Evolutionary conservation across 2,329 filamentous ascomycete genomes (phyloP), one percentile per base, ranked within the genome.

Genomic region (Colletotrichum sp.): DNA sequence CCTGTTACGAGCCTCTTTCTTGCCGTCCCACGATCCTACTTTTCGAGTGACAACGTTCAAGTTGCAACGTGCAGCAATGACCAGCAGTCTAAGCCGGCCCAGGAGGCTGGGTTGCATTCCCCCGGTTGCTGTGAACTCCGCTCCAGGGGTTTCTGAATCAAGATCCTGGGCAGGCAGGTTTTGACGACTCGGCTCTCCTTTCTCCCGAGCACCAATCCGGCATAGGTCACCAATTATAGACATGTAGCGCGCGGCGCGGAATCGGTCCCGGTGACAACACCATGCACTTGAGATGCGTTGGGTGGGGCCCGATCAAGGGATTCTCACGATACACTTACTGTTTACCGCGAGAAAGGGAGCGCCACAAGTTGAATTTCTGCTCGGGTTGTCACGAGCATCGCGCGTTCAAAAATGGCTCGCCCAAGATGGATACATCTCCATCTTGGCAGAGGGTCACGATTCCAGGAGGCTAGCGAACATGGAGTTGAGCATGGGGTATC

Each of bases 161-260:
- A 59, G 6, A 69, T 49, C 52, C 55, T 36, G 26, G 64, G n/a
- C 34, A 15, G 70, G 63, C 70, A 72, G 52, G 64, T 72, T 24
- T 72, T 72, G 21, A 62, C 70, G 64, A 62, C 52, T 72, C 70
- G 36, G 64, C 26, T 72, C 63, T 28, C 52, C 36, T 60, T 52
- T n/a, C 26, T 34, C 26, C 36, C 70, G 55, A 55, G 30, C n/a
- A 52, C 21, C 32, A 59, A 34, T 36, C 55, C 64, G 52, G 71
- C 64, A 72, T 62, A 68, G 26, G 21, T 28, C 28, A 34, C 71
- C 64, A 72, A 62, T 63, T 62, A 62, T 63, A 60, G 55, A 69
- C 28, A 15, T 8, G 63, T 57, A 59, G 49, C 63, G 52, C 49
- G 52, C 60, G 44, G 21, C 69, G 63, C 34, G 64, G 64, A 44